These are phyloP conservation scores for Termitomyces eurrhizus DNA, from an alignment of 768 basidiomycete genomes.

Conservation along the genomic window DNA sequence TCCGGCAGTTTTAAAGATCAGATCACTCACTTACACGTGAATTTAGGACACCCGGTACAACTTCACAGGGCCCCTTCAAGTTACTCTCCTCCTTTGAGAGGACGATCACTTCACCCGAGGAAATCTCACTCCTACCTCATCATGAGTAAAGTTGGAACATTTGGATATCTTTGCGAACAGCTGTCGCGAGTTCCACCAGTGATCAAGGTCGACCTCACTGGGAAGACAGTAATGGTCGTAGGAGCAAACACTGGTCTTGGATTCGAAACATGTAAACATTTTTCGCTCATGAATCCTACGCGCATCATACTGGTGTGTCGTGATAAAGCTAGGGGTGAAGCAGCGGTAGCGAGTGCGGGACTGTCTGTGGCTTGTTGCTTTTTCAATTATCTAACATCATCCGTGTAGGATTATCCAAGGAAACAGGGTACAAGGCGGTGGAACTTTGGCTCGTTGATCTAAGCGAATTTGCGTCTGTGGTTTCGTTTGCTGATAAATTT, in stretches of 20 bases:
- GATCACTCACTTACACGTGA: too few relatives aligned
- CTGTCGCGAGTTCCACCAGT: not conserved
- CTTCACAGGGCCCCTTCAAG: too few relatives aligned
- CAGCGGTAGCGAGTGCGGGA: not conserved
- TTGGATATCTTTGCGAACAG: not conserved
- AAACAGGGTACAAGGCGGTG: too few relatives aligned
- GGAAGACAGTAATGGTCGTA: not conserved
- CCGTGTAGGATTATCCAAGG: too few relatives aligned
- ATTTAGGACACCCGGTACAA: too few relatives aligned
- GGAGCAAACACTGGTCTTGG: not conserved
- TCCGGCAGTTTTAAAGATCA: too few relatives aligned
- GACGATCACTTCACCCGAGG: too few relatives aligned
- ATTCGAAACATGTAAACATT: not conserved
- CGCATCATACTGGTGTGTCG: not conserved
- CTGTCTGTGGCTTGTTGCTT: not conserved
- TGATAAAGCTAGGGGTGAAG: not conserved
- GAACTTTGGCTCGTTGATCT: not conserved
- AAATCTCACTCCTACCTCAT: too few relatives aligned
- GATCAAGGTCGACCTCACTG: not conserved
- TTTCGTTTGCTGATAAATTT: too few relatives aligned
- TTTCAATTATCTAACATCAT: not conserved
- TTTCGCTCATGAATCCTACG: not conserved
- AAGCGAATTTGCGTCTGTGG: too few relatives aligned
- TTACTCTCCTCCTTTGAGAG: too few relatives aligned
- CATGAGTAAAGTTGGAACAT: not conserved